Conservation (phyloP, 2,329 filamentous ascomycete species). For the Venturia oleaginea region DNA sequence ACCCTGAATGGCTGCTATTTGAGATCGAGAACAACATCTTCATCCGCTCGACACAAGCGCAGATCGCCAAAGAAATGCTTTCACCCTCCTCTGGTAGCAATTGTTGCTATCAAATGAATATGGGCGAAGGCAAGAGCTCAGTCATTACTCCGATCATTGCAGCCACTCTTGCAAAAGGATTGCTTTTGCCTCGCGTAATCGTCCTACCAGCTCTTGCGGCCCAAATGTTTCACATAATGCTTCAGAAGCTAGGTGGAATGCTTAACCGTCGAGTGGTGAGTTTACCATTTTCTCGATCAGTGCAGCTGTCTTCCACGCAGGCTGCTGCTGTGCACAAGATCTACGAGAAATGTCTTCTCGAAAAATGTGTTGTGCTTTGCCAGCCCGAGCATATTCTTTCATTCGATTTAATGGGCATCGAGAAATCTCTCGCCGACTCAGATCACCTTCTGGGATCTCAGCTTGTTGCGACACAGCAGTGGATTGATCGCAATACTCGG, state of each 20-base stretch:
- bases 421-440: slow-evolving; percentile 18
- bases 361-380: slow-evolving; percentile 46
- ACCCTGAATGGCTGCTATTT: slow-evolving; percentile 53
- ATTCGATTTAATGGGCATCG: too few species aligned
- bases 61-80: slow-evolving; percentile 51
- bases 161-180: slow-evolving; percentile 27
- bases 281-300: slow-evolving; percentile 46
- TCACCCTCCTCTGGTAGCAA: slow-evolving; percentile 40
- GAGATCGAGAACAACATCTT: slow-evolving; percentile 54
- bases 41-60: slow-evolving; percentile 49
- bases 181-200: slow-evolving; percentile 40
- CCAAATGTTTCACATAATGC: slow-evolving; percentile 46
- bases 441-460: slow-evolving; percentile 33
- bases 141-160: slow-evolving; percentile 58
- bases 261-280: slow-evolving; percentile 42
- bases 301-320: slow-evolving; percentile 21
- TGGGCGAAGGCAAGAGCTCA: slow-evolving; percentile 50
- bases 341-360: slow-evolving; percentile 32
- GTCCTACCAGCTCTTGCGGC: slow-evolving; percentile 45
- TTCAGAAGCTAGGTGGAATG: slow-evolving; percentile 43
- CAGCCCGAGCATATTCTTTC: too few species aligned
- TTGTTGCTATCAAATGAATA: slow-evolving; percentile 54
- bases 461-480: slow-evolving; percentile 28
- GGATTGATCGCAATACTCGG: slow-evolving; percentile 40
- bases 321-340: slow-evolving; percentile 23